phyloP scores from a whole-genome alignment of 1,284 basidiomycete genomes.

The Ustilago vetiveriae region DNA sequence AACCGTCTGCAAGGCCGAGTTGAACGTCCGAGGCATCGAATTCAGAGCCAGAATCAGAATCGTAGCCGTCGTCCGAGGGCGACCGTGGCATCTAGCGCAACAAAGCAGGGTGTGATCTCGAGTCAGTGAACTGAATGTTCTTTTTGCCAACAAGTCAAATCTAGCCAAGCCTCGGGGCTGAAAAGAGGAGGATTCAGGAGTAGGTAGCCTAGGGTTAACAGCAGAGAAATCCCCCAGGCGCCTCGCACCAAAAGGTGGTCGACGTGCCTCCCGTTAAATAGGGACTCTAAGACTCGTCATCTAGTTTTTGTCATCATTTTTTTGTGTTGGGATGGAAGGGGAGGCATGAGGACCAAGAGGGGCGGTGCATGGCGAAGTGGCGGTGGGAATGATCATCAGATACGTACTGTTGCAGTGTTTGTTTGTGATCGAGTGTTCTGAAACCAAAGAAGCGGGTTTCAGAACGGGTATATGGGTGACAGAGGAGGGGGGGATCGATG shows the following conservation, averaged over 20 bases:
- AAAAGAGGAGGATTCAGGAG: conserved; percentile 34
- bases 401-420: conserved; percentile 22
- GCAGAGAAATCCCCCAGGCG: conserved; percentile 48
- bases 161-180: too few relatives aligned
- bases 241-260: conserved; percentile 29
- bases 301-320: conserved; percentile 58
- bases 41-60: conserved; percentile 56
- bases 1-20: conserved; percentile 62
- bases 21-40: conserved; percentile 54
- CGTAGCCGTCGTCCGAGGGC: conserved; percentile 55
- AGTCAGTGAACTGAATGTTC: conserved; percentile 4
- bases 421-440: conserved; percentile 43
- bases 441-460: conserved; percentile 21
- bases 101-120: too few relatives aligned
- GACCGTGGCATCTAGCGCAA: conserved; percentile 42
- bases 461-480: conserved; percentile 50
- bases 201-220: conserved; percentile 62
- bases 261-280: conserved; percentile 44
- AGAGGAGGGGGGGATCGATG: conserved; percentile 39
- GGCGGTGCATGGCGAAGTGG: too few relatives aligned
- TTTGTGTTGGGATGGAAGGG: not conserved
- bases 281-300: conserved; percentile 63
- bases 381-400: too few relatives aligned
- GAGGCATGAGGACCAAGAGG: too few relatives aligned
- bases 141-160: not conserved